Evolutionary conservation across 2,329 filamentous ascomycete species (phyloP).

Genomic region (Aspergillus sp.): DNA sequence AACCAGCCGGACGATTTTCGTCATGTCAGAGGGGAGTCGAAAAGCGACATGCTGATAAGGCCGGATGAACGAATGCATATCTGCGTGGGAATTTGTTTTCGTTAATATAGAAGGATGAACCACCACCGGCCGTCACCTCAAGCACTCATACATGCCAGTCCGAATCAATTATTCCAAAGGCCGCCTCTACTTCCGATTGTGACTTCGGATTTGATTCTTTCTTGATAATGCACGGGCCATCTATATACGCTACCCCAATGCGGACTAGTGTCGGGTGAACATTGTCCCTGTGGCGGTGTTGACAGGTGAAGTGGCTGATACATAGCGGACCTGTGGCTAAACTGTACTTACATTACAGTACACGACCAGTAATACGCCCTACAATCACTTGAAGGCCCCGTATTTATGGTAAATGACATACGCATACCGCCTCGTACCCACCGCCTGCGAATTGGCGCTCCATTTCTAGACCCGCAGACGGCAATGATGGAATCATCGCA

Average conservation of each 20-base stretch:
- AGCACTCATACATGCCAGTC: no score
- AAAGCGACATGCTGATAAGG: constrained; percentile 31
- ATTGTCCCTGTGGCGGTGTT: no score
- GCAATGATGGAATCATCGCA: neutral
- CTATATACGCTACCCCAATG: constrained; percentile 1
- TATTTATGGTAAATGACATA: neutral
- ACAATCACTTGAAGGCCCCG: no score
- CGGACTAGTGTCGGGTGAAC: neutral
- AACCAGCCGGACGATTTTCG: constrained; percentile 51
- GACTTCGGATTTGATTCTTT: neutral
- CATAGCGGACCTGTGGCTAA: neutral
- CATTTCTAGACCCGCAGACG: neutral
- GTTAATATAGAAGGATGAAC: no score
- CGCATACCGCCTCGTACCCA: neutral
- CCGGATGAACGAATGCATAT: constrained; percentile 33
- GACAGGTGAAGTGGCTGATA: no score
- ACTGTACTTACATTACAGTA: neutral
- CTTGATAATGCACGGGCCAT: neutral
- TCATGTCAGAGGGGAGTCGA: constrained; percentile 46
- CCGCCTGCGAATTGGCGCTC: neutral
- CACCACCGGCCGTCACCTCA: no score
- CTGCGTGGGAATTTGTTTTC: neutral
- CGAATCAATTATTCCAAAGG: no score
- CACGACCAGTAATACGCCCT: neutral
- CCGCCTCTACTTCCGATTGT: no score